phyloP scores from a whole-genome alignment of 129 eudicot species.

The Ambrosia artemisiifolia region DNA sequence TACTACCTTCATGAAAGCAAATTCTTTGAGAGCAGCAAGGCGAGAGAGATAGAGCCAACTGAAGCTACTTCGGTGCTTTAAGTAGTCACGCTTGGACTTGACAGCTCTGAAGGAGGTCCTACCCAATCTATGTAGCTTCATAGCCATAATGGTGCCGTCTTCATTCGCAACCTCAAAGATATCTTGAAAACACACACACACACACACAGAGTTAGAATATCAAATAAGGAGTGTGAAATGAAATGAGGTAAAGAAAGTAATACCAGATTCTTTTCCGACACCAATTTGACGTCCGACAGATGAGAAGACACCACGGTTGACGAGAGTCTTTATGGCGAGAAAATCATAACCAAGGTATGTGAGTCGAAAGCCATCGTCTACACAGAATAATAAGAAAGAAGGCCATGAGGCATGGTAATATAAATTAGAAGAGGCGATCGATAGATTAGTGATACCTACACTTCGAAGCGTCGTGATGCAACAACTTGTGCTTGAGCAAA shows the following conservation, averaged over 20 bases:
- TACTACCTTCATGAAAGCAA: slow-evolving; percentile 92
- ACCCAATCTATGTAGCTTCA: slow-evolving; percentile 94
- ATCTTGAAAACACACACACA: slow-evolving; percentile 39
- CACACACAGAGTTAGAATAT: neutral
- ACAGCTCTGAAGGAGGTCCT: slow-evolving; percentile 94
- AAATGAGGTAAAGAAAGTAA: neutral
- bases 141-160: slow-evolving; percentile 84
- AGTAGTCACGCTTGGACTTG: slow-evolving; percentile 90
- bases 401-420: neutral
- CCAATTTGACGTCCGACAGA: slow-evolving; percentile 97
- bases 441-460: slow-evolving; percentile 41
- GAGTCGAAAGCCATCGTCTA: slow-evolving; percentile 93
- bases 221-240: neutral
- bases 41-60: slow-evolving; percentile 94
- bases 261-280: slow-evolving; percentile 96
- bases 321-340: slow-evolving; percentile 91
- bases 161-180: slow-evolving; percentile 96
- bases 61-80: slow-evolving; percentile 83
- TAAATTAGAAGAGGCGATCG: neutral
- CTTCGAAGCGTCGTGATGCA: slow-evolving; percentile 88
- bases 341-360: slow-evolving; percentile 96
- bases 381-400: neutral
- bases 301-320: slow-evolving; percentile 79
- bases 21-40: slow-evolving; percentile 94
- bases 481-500: slow-evolving; percentile 85